These are phyloP conservation scores for Candida sp. DNA, from an alignment of 1,139 yeast genomes.

Conservation along the genomic window DNA sequence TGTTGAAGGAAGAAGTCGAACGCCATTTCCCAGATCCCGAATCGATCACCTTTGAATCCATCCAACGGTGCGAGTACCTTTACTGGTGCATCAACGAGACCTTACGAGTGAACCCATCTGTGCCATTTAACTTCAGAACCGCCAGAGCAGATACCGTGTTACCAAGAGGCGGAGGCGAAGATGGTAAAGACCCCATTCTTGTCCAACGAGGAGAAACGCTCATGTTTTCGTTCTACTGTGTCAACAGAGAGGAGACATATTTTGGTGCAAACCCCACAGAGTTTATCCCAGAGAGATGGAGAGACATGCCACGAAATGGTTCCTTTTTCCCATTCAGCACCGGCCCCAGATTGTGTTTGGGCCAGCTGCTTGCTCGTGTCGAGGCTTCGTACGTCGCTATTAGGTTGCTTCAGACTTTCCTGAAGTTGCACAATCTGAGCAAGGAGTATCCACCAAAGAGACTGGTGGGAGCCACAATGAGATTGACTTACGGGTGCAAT, in stretches of 20 bases:
- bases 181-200: constrained; percentile 43
- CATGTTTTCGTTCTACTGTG: constrained; percentile 41
- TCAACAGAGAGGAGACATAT: constrained; percentile 44
- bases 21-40: constrained; percentile 24
- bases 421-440: constrained; percentile 10
- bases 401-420: constrained; percentile 33
- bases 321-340: constrained; percentile 36
- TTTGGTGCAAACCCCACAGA: constrained; percentile 52
- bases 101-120: constrained; percentile 57
- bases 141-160: constrained; percentile 45
- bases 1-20: constrained; percentile 24
- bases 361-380: constrained; percentile 42
- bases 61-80: constrained; percentile 48
- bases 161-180: constrained; percentile 55
- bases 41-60: constrained; percentile 47
- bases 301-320: constrained; percentile 22
- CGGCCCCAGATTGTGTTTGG: constrained; percentile 40
- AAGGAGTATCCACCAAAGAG: constrained; percentile 23
- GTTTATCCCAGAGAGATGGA: constrained; percentile 57
- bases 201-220: constrained; percentile 48
- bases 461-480: constrained; percentile 24
- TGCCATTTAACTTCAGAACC: constrained; percentile 52
- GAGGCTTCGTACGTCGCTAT: constrained; percentile 36
- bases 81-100: constrained; percentile 52
- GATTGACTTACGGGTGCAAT: constrained; percentile 20